These are phyloP conservation scores for Cardamine resedifolia DNA, from an alignment of 345 rosid species.

Conservation along the genomic window DNA sequence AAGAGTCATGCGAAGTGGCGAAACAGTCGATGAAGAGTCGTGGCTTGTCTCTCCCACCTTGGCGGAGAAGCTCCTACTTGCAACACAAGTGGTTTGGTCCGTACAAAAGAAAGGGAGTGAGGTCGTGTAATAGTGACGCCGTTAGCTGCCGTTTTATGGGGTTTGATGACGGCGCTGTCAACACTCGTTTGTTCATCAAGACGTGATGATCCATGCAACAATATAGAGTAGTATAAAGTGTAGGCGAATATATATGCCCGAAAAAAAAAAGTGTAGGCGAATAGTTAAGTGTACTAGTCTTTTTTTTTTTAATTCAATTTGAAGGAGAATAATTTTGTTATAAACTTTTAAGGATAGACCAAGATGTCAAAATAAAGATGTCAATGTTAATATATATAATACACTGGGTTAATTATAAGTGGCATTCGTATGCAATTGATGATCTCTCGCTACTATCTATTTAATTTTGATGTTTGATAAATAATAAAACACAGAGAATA, in stretches of 20 bases:
- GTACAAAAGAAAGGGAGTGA: slow-evolving; percentile 51
- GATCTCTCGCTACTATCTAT: not conserved
- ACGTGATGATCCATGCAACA: slow-evolving; percentile 41
- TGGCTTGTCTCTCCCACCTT: slow-evolving; percentile 71
- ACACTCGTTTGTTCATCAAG: slow-evolving; percentile 46
- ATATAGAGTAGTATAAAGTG: slow-evolving; percentile 1
- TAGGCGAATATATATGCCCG: too few relatives aligned
- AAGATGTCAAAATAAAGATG: slow-evolving; percentile 9
- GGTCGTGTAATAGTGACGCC: slow-evolving; percentile 17
- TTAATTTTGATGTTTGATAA: not conserved
- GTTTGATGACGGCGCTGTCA: slow-evolving; percentile 49
- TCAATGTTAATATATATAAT: not conserved
- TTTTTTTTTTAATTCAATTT: not conserved
- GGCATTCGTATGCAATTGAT: not conserved
- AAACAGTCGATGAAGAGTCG: slow-evolving; percentile 60
- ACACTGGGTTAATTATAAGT: not conserved
- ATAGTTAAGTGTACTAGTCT: not conserved
- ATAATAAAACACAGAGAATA: not conserved
- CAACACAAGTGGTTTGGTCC: slow-evolving; percentile 84
- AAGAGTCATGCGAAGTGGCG: slow-evolving; percentile 50
- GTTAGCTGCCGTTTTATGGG: slow-evolving; percentile 67
- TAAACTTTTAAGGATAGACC: not conserved
- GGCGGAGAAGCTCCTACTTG: slow-evolving; percentile 85
- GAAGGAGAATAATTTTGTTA: slow-evolving; percentile 3
- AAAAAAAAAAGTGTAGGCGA: not conserved